phyloP scores from a whole-genome alignment of 2,329 filamentous ascomycete species.

The Fusarium penzigii region DNA sequence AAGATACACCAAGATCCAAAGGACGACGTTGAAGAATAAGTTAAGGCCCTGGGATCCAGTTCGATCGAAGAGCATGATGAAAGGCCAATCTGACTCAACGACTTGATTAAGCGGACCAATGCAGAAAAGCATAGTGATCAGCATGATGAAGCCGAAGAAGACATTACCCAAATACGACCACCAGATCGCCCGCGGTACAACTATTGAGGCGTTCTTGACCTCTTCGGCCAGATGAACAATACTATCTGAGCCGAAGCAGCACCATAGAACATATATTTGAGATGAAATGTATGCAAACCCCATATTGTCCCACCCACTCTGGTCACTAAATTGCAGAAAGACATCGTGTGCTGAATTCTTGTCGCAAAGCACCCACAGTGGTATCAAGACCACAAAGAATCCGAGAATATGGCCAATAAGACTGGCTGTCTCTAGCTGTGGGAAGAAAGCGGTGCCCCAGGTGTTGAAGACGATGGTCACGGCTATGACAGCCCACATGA shows the following conservation, averaged over 20 bases:
- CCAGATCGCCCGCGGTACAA: slow-evolving; percentile 9
- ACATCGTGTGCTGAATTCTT: slow-evolving; percentile 10
- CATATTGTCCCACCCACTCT: slow-evolving; percentile 16
- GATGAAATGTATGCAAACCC: slow-evolving; percentile 16
- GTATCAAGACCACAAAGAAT: slow-evolving; percentile 13
- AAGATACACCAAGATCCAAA: slow-evolving; percentile 14
- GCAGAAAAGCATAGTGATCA: slow-evolving; percentile 18
- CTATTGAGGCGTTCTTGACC: slow-evolving; percentile 11
- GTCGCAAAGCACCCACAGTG: slow-evolving; percentile 15
- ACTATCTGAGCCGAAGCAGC: slow-evolving; percentile 16
- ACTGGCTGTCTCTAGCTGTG: slow-evolving; percentile 11
- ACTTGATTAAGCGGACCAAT: slow-evolving; percentile 9
- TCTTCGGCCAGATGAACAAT: slow-evolving; percentile 12
- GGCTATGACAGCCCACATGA: slow-evolving; percentile 17
- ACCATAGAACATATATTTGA: slow-evolving; percentile 15
- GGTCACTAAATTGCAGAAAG: slow-evolving; percentile 14
- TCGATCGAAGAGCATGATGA: slow-evolving; percentile 8
- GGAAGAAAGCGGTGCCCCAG: slow-evolving; percentile 14
- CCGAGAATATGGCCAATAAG: slow-evolving; percentile 7
- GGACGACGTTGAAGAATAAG: slow-evolving; percentile 11
- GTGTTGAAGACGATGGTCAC: slow-evolving; percentile 14
- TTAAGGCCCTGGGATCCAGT: slow-evolving; percentile 8
- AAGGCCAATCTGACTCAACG: slow-evolving; percentile 13
- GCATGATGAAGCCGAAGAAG: slow-evolving; percentile 14
- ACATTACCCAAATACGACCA: slow-evolving; percentile 14